A percentile compares a stretch with the other conserved stretches of the same genome.
phyloP scores from a whole-genome alignment of 164 flowering plant species.

The Echeveria elegans region DNA sequence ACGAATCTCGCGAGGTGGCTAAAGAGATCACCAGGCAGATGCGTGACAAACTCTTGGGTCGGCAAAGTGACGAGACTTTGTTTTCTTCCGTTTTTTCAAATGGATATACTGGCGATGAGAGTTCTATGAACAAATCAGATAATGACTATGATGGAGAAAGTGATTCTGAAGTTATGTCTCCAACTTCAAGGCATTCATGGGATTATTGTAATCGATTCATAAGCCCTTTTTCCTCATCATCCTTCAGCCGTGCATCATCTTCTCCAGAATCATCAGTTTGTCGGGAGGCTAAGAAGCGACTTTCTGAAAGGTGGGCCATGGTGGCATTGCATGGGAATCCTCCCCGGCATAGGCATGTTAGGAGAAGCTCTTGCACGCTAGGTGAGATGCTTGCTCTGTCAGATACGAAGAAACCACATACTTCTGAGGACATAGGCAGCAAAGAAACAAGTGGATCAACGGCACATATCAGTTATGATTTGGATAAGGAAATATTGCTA shows the following conservation, averaged over 20 bases:
- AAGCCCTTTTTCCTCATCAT: constrained; percentile 61
- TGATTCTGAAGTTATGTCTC: constrained; percentile 79
- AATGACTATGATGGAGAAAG: constrained; percentile 50
- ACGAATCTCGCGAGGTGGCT: constrained; percentile 35
- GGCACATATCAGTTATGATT: neutral
- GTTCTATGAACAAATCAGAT: constrained; percentile 75
- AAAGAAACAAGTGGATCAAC: constrained; percentile 24
- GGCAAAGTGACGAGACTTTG: constrained; percentile 52
- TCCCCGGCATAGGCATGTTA: constrained; percentile 49
- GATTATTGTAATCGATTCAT: constrained; percentile 56
- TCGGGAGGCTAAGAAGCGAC: constrained; percentile 94
- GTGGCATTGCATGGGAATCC: constrained; percentile 52
- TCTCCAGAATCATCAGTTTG: constrained; percentile 93
- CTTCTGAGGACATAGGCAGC: constrained; percentile 20
- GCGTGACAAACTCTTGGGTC: constrained; percentile 46
- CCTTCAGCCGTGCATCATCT: constrained; percentile 70
- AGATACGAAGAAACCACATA: constrained; percentile 37
- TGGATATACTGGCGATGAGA: constrained; percentile 81
- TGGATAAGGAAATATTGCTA: constrained; percentile 20
- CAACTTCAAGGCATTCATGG: constrained; percentile 79
- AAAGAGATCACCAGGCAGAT: constrained; percentile 43
- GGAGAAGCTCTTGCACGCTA: constrained; percentile 77
- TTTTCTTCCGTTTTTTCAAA: constrained; percentile 68
- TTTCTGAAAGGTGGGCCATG: constrained; percentile 97
- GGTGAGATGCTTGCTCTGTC: constrained; percentile 98